Base-by-base conservation (phyloP, 495 filamentous ascomycete genomes). In the Entonaema liquescens region DNA sequence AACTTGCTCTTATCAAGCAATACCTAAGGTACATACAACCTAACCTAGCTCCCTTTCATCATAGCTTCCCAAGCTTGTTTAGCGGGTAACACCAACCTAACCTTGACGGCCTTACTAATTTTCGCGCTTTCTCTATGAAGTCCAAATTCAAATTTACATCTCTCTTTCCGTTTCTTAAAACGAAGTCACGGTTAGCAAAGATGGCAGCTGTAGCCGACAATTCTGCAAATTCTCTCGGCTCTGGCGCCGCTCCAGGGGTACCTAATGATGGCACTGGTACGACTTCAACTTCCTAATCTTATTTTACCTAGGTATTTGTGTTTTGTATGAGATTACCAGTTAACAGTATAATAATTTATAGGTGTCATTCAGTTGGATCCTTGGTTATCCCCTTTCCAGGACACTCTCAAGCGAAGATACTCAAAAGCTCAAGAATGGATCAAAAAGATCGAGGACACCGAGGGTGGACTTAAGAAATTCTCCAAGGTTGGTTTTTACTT, bases 381-480 rank as follows among this genome's bases (percentile, higher is more conserved):
- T 19, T 98, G 89, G 87, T 89, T 99, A 62, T 87, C 87, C 15
- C 95, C 96, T 8, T 97, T 95, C 85, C 85, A 89, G 73, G 90
- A 92, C 31, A 84, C 89, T 44, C 82, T 99, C 62, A 90, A 90
- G 72, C 85, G 86, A 60, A 87, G 95, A 79, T 97, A 89, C 80
- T 80, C 83, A 67, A 90, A 93, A 72, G 92, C 94, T n/a, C 87
- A 97, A 74, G 81, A 89, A 59, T 99, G 95, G 95, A 91, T 97
- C 74, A 88, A 90, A 77, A 91, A 81, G 9, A 90, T 99, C 73
- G 81, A 96, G 72, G 86, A 93, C 35, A 85, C 87, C 0, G 95
- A 99, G 78, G 95, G 95, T 7, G 93, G 95, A 2, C 72, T 99
- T 60, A 93, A 97, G 49, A 92, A 95, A 77, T 98, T 99, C 83